Percentiles rank a stretch among this genome's conserved stretches.
phyloP scores from a whole-genome alignment of 192 early-diverging fungal species.

The Cladochytrium replicatum region DNA sequence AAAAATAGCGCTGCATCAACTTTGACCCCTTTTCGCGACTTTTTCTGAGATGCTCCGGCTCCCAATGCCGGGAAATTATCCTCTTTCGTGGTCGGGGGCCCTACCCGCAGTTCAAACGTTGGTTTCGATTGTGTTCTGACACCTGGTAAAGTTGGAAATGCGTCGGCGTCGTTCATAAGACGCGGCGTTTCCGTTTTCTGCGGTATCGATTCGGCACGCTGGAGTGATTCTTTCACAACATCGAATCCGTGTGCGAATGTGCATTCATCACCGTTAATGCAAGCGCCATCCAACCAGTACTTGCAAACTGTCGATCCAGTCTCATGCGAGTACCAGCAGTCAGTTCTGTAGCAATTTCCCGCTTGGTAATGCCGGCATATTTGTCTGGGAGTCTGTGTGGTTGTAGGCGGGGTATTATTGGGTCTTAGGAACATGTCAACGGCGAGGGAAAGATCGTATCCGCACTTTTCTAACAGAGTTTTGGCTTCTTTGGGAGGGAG shows the following conservation, averaged over 20 bases:
- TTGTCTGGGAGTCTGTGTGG: constrained; percentile 8
- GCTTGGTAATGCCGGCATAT: constrained; percentile 43
- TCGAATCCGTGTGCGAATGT: constrained; percentile 28
- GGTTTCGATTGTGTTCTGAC: too few species aligned
- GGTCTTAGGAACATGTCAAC: constrained; percentile 14
- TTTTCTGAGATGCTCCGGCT: neutral
- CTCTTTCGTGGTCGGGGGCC: too few species aligned
- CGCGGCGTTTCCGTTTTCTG: constrained; percentile 1
- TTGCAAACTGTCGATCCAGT: constrained; percentile 29
- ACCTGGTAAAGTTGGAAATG: too few species aligned
- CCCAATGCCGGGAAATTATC: constrained; percentile 24
- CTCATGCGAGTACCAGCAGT: constrained; percentile 48
- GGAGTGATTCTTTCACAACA: constrained; percentile 1
- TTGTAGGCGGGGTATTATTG: neutral
- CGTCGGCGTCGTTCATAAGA: neutral
- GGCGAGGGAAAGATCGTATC: constrained; percentile 18
- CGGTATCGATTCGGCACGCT: neutral
- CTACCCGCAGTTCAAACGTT: too few species aligned
- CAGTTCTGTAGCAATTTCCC: constrained; percentile 31
- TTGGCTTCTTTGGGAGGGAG: constrained; percentile 14
- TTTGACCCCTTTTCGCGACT: neutral
- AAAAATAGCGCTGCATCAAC: neutral
- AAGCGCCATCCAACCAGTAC: constrained; percentile 32
- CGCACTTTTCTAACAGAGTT: constrained; percentile 5
- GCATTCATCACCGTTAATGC: constrained; percentile 31